Base-by-base conservation (phyloP, 2,329 filamentous ascomycete species). In the Hymenoscyphus repandus region DNA sequence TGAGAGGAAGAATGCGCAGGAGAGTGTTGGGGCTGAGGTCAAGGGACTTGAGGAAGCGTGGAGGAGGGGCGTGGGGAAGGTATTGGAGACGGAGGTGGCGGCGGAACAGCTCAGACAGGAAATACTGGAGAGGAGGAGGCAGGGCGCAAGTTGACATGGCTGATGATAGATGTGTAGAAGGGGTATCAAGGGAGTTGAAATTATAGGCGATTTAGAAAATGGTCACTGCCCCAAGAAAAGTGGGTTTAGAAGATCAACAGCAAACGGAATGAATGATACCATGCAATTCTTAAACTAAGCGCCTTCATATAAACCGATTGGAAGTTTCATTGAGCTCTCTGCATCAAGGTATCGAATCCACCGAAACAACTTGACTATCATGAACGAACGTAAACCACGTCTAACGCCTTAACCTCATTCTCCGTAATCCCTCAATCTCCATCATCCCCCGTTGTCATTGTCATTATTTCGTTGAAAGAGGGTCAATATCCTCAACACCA, bases 21-120 rank as follows among this genome's bases (percentile, higher is more conserved):
- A 85, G 52, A 81, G 77, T 36, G 84, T 83, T 2, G 80, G 74
- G 42, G 86, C 78, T 5, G 92, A 96, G 75, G 73, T 96, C 64
- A 73, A 72, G 51, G 78, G 79, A 3, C 68, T 95, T 33, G 88
- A 95, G 63, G 82, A 88, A 54, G 80, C 78, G 2, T 97, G 92
- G 92, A 83, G 79, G 69, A 78, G 74, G 45, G 88, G 88, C 20
- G 80, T 97, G 1, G 86, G 87, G 2, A 78, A 82, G 53, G 84
- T 93, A 42, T 72, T 97, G 36, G 90, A 96, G 78, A 88, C 88
- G 0, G 89, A 96, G 74, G 77, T 92, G 48, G 93, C 90, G 0
- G 85, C 85, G 9, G 88, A 95, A 70, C 77, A 75, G 44, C 62
- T 96, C 61, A 76, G 82, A 64, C 72, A 73, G 59, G 78, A 88